These are phyloP conservation scores for Neonectria hederae DNA, from an alignment of 2,329 filamentous ascomycete species.

Conservation along the genomic window DNA sequence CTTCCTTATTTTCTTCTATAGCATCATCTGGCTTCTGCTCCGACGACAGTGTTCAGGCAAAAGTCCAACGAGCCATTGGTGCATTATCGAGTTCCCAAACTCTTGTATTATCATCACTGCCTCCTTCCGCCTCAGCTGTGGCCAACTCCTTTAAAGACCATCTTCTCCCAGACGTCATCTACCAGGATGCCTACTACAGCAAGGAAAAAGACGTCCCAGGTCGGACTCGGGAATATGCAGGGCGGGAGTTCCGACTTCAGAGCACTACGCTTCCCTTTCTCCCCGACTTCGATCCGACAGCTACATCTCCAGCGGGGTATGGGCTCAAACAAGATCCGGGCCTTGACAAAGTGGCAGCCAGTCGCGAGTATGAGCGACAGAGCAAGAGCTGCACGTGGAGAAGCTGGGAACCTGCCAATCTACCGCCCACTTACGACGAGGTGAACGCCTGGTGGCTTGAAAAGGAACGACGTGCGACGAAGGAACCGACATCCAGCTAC, in stretches of 20 bases:
- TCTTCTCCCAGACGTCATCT: conserved; percentile 72
- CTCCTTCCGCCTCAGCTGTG: conserved; percentile 41
- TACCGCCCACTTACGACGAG: conserved; percentile 75
- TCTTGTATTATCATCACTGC: conserved; percentile 39
- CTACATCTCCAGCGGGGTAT: conserved; percentile 61
- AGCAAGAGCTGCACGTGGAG: conserved; percentile 60
- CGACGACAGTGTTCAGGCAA: conserved; percentile 15
- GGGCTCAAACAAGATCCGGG: conserved; percentile 60
- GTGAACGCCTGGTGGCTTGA: conserved; percentile 74
- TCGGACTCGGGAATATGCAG: conserved; percentile 82
- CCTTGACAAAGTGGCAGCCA: conserved; percentile 61
- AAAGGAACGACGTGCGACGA: conserved; percentile 31
- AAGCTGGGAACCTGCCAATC: conserved; percentile 79
- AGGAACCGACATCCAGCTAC: conserved; percentile 19
- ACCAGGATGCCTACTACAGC: conserved; percentile 88
- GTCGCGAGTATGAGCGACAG: conserved; percentile 60
- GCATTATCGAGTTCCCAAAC: conserved; percentile 19
- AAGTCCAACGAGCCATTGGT: conserved; percentile 29
- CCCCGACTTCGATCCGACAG: conserved; percentile 76
- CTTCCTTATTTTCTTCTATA: conserved; percentile 27
- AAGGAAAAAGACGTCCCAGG: conserved; percentile 84
- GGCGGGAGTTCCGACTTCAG: conserved; percentile 81
- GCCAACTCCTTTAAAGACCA: conserved; percentile 37
- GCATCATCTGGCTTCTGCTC: conserved; percentile 22
- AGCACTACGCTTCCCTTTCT: conserved; percentile 82